Percentiles rank a stretch among this genome's conserved stretches.
phyloP scores from a whole-genome alignment of 495 filamentous ascomycete species.

The Thozetella sp. region DNA sequence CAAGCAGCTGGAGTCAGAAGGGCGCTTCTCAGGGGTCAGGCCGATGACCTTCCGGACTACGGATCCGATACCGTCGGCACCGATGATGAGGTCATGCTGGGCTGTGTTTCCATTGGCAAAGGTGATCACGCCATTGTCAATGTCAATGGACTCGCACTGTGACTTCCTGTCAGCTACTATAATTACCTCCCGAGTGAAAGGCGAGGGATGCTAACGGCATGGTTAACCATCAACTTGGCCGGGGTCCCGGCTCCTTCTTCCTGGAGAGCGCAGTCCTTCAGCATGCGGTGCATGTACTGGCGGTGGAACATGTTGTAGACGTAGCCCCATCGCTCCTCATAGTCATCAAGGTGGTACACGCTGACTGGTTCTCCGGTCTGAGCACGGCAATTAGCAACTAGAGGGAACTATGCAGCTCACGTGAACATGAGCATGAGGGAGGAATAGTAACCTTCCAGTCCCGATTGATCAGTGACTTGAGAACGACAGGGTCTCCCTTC shows the following conservation, averaged over 20 bases:
- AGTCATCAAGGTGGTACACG: constrained; percentile 43
- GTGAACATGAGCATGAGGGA: no score
- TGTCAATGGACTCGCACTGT: constrained; percentile 28
- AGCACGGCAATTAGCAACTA: no score
- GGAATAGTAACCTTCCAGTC: no score
- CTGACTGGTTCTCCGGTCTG: constrained; percentile 41
- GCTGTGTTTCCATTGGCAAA: constrained; percentile 22
- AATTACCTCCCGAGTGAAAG: constrained; percentile 18
- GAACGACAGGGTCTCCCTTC: constrained; percentile 44
- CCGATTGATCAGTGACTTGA: constrained; percentile 48
- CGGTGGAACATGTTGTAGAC: constrained; percentile 60
- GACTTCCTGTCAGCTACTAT: constrained; percentile 12
- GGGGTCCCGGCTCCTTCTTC: constrained; percentile 44
- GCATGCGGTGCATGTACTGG: constrained; percentile 55
- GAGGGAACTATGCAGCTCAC: no score
- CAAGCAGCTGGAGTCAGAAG: constrained; percentile 14
- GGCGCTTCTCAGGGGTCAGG: constrained; percentile 13
- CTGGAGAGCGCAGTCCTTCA: constrained; percentile 48
- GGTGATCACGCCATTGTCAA: constrained; percentile 28
- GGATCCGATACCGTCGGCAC: constrained; percentile 21
- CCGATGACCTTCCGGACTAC: constrained; percentile 16
- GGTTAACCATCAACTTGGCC: constrained; percentile 42
- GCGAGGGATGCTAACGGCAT: constrained; percentile 18
- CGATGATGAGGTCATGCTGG: constrained; percentile 23
- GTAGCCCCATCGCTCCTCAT: constrained; percentile 13